Evolutionary conservation across 176 grass and related monocot species (phyloP), one percentile per base, ranked within the genome.

Genomic region (Saccharum spontaneum): DNA sequence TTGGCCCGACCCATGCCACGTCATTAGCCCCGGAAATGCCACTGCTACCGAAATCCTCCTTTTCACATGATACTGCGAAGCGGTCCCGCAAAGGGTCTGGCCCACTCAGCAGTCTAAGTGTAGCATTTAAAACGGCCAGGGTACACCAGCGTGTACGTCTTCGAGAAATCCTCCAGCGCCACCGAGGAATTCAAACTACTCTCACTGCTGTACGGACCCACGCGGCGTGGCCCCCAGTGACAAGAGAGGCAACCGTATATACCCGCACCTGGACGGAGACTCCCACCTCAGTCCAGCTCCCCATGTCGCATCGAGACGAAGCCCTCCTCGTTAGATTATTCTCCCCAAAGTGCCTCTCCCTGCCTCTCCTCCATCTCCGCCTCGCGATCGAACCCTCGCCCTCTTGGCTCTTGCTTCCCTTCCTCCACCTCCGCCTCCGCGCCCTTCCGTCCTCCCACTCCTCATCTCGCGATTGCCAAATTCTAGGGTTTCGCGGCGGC

Each of bases 281-380:
- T 39, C 57, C 84, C 79, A 82, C 34, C 6, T 5, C 64, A 10
- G 59, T 79, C 74, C 79, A 83, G 68, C 89, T 83, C 80, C 89
- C 89, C 75, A 87, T 87, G 85, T 62, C 89, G 80, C 80, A 90
- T 90, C 89, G 80, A 80, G 89, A 79, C 80, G 88, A 87, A 82
- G 77, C 71, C 52, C n/a, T 61, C 5, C 46, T 10, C 18, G 3
- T 61, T 71, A 85, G 77, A 89, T 89, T 84, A 80, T 90, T 90
- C 84, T 79, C 76, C 84, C 79, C 75, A 86, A 90, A 83, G 84
- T 89, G 73, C n/a, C 79, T 38, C 79, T 90, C 38, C 37, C 46
- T 39, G 72, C 34, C 48, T 67, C 26, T 63, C 71, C 69, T 63
- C 83, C 79, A 75, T 77, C 86, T 80, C 84, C 75, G 63, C 63